phyloP scores from a whole-genome alignment of 2,329 filamentous ascomycete genomes.

The Alternaria conjuncta region DNA sequence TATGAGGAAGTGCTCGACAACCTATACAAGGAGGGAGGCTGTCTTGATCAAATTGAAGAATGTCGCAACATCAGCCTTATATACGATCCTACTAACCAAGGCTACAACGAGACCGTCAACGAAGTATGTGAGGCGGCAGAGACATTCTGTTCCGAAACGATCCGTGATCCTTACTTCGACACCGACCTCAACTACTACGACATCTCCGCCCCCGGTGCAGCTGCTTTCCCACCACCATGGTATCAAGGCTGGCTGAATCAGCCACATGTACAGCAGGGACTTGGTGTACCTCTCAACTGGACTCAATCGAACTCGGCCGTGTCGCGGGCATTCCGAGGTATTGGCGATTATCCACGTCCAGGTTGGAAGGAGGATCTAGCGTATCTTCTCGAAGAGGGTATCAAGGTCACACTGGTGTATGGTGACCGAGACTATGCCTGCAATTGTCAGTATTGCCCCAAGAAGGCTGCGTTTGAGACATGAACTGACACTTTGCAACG shows the following conservation, averaged over 20 bases:
- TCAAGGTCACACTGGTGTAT: slow-evolving; percentile 42
- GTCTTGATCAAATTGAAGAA: slow-evolving; percentile 59
- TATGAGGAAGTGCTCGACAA: slow-evolving; percentile 55
- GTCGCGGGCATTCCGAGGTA: slow-evolving; percentile 53
- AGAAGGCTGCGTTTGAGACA: neutral
- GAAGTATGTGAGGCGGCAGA: slow-evolving; percentile 53
- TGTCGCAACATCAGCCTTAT: slow-evolving; percentile 57
- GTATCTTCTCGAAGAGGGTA: slow-evolving; percentile 59
- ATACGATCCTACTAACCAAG: slow-evolving; percentile 58
- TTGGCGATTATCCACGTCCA: slow-evolving; percentile 57
- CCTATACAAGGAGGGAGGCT: slow-evolving; percentile 57
- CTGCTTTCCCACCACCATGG: slow-evolving; percentile 51
- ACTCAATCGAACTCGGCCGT: slow-evolving; percentile 54
- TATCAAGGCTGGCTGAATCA: slow-evolving; percentile 64
- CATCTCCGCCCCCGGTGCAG: slow-evolving; percentile 58
- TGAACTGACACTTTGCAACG: neutral
- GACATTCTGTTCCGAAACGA: slow-evolving; percentile 52
- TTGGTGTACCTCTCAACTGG: slow-evolving; percentile 68
- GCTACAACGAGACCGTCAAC: slow-evolving; percentile 48
- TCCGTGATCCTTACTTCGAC: slow-evolving; percentile 55
- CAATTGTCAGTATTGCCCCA: slow-evolving; percentile 53
- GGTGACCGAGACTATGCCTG: slow-evolving; percentile 54
- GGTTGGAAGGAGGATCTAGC: slow-evolving; percentile 57
- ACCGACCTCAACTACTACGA: slow-evolving; percentile 63
- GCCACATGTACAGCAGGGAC: slow-evolving; percentile 58